Conservation (phyloP, 2,329 filamentous ascomycete genomes). For the Macrophomina pseudophaseolina region DNA sequence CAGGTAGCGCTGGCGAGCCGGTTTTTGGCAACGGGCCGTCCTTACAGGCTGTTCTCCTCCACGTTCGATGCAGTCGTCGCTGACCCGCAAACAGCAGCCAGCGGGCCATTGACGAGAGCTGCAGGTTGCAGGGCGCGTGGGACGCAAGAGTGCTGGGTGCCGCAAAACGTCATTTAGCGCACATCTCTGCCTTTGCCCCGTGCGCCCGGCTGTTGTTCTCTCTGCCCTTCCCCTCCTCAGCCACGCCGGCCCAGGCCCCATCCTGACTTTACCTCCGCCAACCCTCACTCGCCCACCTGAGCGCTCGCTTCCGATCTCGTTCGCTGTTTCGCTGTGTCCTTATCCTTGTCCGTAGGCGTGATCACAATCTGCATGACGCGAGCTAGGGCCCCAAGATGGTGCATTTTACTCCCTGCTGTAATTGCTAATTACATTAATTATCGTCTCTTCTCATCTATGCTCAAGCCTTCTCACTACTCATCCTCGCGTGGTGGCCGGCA, state of each 20-base stretch:
- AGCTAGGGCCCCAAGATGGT: no score
- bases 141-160: background rate
- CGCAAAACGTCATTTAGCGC: slow-evolving; percentile 9
- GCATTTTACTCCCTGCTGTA: no score
- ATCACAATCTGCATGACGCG: no score
- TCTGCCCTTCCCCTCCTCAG: background rate
- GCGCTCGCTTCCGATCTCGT: no score
- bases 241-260: background rate
- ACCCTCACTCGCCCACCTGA: background rate
- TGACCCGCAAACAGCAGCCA: background rate
- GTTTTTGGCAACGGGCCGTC: background rate
- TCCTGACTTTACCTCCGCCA: background rate
- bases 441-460: background rate
- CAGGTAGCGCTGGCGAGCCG: background rate
- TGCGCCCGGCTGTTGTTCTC: background rate
- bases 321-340: background rate
- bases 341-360: background rate
- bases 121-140: background rate
- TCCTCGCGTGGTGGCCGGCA: background rate
- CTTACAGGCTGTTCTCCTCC: background rate
- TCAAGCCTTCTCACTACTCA: slow-evolving; percentile 2
- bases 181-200: background rate
- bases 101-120: background rate
- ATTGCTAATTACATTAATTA: background rate
- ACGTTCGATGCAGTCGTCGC: background rate